These are phyloP conservation scores for Nicotiana noctiflora DNA, from an alignment of 257 asterid species.

Conservation along the genomic window DNA sequence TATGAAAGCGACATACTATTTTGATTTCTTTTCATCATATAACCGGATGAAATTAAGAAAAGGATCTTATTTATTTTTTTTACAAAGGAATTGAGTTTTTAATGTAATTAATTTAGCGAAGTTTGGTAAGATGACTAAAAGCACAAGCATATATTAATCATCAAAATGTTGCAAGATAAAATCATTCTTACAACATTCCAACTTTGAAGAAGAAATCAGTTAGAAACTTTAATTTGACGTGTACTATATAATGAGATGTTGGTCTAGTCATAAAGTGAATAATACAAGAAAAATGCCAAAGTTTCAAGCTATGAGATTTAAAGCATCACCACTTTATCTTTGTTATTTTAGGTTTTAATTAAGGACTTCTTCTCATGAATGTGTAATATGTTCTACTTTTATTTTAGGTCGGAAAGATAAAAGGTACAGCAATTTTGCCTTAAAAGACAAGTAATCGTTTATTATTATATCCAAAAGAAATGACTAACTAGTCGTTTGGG, in stretches of 20 bases:
- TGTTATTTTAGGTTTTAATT: neutral
- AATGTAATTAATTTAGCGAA: neutral
- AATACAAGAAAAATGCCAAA: neutral
- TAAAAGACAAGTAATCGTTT: neutral
- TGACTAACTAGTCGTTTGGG: neutral
- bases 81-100: neutral
- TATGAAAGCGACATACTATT: neutral
- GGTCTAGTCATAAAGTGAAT: constrained; percentile 8
- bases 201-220: neutral
- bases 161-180: neutral
- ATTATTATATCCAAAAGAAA: neutral
- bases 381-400: neutral
- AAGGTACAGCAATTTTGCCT: neutral
- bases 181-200: neutral
- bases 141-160: neutral
- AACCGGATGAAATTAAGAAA: neutral
- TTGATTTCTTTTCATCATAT: neutral
- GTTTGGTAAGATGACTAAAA: neutral
- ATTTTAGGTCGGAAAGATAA: constrained; percentile 1
- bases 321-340: neutral
- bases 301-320: neutral
- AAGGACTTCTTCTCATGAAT: neutral
- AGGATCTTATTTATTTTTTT: neutral
- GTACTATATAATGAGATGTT: neutral
- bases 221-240: neutral